Evolutionary conservation across 129 eudicot genomes (phyloP).

Genomic region (Flaveria ramosissima): DNA sequence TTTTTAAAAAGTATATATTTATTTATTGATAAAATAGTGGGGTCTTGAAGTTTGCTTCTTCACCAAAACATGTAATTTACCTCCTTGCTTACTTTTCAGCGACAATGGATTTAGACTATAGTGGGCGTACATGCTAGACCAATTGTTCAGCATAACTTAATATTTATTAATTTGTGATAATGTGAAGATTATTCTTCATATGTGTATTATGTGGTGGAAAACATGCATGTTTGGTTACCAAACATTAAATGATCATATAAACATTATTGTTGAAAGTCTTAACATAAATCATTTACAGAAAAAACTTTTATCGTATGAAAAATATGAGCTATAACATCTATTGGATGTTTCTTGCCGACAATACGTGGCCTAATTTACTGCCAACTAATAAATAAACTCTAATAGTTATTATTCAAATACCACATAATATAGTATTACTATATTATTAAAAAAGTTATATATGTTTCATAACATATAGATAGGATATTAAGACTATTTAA

Average conservation of each 20-base stretch:
- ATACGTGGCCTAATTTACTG: not conserved
- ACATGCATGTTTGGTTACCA: not conserved
- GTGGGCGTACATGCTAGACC: not conserved
- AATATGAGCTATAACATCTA: not conserved
- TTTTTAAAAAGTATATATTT: not conserved
- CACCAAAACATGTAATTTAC: not conserved
- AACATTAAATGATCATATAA: not conserved
- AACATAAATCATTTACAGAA: not conserved
- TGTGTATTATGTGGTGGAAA: not conserved
- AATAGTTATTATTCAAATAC: not conserved
- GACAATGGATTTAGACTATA: not conserved
- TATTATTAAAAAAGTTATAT: not conserved
- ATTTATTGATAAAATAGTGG: not conserved
- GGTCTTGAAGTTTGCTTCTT: not conserved
- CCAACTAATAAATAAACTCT: not conserved
- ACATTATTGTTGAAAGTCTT: not conserved
- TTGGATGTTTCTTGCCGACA: conserved; percentile 10
- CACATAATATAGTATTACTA: not conserved
- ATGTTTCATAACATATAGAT: no score
- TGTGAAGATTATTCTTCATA: not conserved
- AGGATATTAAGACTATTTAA: no score
- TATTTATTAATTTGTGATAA: not conserved
- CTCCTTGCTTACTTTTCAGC: not conserved
- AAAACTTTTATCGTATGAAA: not conserved
- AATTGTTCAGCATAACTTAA: not conserved